phyloP scores from a whole-genome alignment of 306 rosid species.

The Prunus davidiana region DNA sequence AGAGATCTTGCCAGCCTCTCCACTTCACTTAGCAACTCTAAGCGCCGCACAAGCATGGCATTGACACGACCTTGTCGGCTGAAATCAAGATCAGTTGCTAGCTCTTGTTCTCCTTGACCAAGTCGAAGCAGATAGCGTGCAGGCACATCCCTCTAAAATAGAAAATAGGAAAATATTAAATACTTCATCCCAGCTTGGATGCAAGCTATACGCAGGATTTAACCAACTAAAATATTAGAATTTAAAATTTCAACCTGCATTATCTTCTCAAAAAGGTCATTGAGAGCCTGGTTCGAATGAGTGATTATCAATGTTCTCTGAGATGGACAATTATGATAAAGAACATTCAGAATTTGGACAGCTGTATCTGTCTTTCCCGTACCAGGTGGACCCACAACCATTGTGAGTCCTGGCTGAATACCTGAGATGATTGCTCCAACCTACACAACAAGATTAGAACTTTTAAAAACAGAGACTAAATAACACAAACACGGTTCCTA shows the following conservation, averaged over 20 bases:
- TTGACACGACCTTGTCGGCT: conserved; percentile 99
- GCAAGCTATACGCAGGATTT: neutral
- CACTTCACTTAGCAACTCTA: conserved; percentile 88
- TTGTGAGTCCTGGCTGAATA: conserved; percentile 93
- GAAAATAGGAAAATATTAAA: neutral
- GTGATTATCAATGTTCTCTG: conserved; percentile 96
- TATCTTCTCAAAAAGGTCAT: conserved; percentile 97
- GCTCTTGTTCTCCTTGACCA: conserved; percentile 99
- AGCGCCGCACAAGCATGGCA: conserved; percentile 89
- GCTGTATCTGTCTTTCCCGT: conserved; percentile 99
- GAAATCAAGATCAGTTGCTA: conserved; percentile 97
- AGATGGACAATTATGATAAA: conserved; percentile 94
- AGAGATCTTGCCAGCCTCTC: conserved; percentile 97
- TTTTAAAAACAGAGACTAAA: neutral
- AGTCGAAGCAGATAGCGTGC: conserved; percentile 99
- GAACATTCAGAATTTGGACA: conserved; percentile 92
- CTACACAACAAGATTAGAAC: conserved; percentile 30
- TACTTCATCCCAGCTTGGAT: neutral
- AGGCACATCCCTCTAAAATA: conserved; percentile 90
- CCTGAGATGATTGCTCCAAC: conserved; percentile 91
- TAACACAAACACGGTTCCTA: neutral
- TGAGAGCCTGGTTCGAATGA: conserved; percentile 95
- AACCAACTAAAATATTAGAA: neutral
- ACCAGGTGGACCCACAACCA: conserved; percentile 99
- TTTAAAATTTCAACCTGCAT: conserved; percentile 55